Base-by-base conservation (phyloP, 208 protist species). In the Jaenimonas drosophilae region DNA sequence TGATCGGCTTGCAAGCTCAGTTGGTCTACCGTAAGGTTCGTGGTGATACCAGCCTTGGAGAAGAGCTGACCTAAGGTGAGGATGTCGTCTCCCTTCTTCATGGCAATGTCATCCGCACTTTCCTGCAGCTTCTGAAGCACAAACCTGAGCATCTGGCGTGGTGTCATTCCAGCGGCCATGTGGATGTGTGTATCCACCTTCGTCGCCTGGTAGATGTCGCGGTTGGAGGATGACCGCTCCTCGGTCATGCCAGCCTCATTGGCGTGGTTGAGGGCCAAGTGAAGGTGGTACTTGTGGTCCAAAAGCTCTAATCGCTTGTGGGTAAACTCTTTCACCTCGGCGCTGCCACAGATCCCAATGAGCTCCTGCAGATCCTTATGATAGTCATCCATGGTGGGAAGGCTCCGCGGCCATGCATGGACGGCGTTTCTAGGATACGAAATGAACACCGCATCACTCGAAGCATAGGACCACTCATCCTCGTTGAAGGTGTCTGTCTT, bases 151-250 rank as follows among this genome's bases (percentile, higher is more conserved):
- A 98, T 75, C 41, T 97, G 89, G 54, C 88, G 76, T 30, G 88
- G 76, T 4, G 85, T 98, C 91, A 98, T 97, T 16, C 89, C 90
- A 11, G 95, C 88, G 1, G 91, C 89, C 59, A 96, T 88, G 62
- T 98, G 96, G 49, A 98, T 95, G 46, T 98, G 96, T 19, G 93
- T 98, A 58, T 98, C 96, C 26, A 98, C 94, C 55, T 98, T 98
- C 12, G 78, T 80, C 4, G 95, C 90, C 40, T 96, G 87, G 54
- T 96, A 97, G 49, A 97, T 95, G 59, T 98, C 95, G 41, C 86
- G 82, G 49, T 96, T 93, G 25, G 76, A 84, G 28, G 82, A 90
- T 41, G 69, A 42, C 28, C 78, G 74, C 39, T 94, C 76, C 51
- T 81, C 83, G 9, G 69, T 91, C 21, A 80, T 95, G 31, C 84